phyloP scores from a whole-genome alignment of 2,329 filamentous ascomycete genomes.

The Nannizziopsis arthrosporioides region DNA sequence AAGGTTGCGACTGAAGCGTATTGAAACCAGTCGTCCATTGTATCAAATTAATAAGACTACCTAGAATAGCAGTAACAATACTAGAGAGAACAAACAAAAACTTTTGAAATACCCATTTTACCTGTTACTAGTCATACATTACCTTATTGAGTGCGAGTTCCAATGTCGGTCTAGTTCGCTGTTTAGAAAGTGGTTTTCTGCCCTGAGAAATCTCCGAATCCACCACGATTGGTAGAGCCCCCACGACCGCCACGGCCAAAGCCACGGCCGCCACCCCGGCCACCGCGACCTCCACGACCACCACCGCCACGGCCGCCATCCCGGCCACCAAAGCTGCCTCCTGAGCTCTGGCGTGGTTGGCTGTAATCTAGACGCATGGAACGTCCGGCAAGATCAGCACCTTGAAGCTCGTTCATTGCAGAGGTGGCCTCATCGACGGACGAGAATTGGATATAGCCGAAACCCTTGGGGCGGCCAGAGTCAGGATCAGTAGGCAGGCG shows the following conservation, averaged over 20 bases:
- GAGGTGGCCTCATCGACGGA: constrained; percentile 71
- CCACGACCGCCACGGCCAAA: constrained; percentile 39
- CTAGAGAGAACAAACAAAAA: background rate
- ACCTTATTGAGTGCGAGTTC: constrained; percentile 2
- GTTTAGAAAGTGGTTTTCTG: constrained; percentile 63
- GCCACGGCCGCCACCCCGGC: constrained; percentile 42
- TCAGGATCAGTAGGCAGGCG: constrained; percentile 83
- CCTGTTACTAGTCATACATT: constrained; percentile 12
- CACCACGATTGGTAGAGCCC: constrained; percentile 39
- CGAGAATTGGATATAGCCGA: constrained; percentile 77
- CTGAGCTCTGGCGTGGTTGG: constrained; percentile 50
- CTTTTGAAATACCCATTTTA: constrained; percentile 1
- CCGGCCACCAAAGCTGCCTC: constrained; percentile 35
- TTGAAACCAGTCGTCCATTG: background rate
- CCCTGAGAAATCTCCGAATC: constrained; percentile 59
- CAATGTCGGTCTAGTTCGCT: background rate
- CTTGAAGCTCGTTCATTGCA: constrained; percentile 59
- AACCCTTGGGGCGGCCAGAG: constrained; percentile 75
- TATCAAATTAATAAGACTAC: background rate
- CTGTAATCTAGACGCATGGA: constrained; percentile 74
- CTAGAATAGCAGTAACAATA: background rate
- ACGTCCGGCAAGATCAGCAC: constrained; percentile 59
- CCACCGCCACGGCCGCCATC: constrained; percentile 38
- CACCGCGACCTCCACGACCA: constrained; percentile 42
- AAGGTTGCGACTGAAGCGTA: no score